Percentiles rank a stretch among this genome's conserved stretches.
phyloP scores from a whole-genome alignment of 495 filamentous ascomycete genomes.

The Xylaria intraflava region DNA sequence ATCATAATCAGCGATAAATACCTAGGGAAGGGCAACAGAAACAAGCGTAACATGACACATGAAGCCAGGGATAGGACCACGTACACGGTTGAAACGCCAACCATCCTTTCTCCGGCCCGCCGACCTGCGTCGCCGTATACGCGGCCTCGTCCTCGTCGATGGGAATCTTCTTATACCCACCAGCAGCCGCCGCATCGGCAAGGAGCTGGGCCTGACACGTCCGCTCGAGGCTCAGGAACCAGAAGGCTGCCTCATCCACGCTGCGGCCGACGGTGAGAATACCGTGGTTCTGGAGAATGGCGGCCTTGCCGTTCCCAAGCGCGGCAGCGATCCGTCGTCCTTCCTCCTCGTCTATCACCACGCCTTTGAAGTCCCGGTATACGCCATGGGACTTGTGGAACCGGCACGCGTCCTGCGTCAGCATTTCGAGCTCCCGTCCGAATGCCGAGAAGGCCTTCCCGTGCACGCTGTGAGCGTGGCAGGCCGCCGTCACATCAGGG shows the following conservation, averaged over 20 bases:
- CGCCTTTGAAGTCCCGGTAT: slow-evolving; percentile 25
- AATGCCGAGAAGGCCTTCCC: slow-evolving; percentile 47
- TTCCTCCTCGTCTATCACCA: slow-evolving; percentile 58
- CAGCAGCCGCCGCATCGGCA: slow-evolving; percentile 56
- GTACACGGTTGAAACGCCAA: slow-evolving; percentile 42
- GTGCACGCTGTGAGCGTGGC: slow-evolving; percentile 44
- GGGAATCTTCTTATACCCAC: slow-evolving; percentile 52
- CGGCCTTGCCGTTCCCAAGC: slow-evolving; percentile 56
- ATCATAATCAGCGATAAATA: not conserved
- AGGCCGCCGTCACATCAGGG: slow-evolving; percentile 44
- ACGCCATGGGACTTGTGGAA: slow-evolving; percentile 47
- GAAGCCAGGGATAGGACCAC: not conserved
- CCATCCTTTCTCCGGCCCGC: slow-evolving; percentile 39
- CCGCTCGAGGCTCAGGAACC: slow-evolving; percentile 59
- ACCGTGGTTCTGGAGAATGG: slow-evolving; percentile 64
- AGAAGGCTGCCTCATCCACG: slow-evolving; percentile 62
- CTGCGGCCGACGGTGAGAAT: slow-evolving; percentile 57
- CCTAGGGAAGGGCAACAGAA: not conserved
- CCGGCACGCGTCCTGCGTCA: slow-evolving; percentile 46
- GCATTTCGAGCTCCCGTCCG: slow-evolving; percentile 44
- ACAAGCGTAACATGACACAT: not conserved
- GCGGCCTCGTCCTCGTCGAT: slow-evolving; percentile 46
- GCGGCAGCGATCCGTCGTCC: slow-evolving; percentile 52
- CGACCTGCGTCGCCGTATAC: slow-evolving; percentile 34
- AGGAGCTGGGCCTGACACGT: slow-evolving; percentile 61